A percentile compares a stretch with the other conserved stretches of the same genome.
phyloP scores from a whole-genome alignment of 1,139 yeast species.

The Sugiyamaella grinbergsii region DNA sequence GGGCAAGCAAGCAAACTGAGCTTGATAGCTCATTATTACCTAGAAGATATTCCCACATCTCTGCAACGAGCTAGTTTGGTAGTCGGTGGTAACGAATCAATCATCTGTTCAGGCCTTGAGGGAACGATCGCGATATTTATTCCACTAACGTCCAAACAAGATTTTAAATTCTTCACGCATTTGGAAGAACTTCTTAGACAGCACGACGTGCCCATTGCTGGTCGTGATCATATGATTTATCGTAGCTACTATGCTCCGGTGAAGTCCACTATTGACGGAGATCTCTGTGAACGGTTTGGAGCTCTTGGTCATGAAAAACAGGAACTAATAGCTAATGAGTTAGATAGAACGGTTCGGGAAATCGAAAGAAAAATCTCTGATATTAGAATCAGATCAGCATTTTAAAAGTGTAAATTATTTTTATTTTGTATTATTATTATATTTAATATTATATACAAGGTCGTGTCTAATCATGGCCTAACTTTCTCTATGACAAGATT shows the following conservation, averaged over 20 bases:
- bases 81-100: constrained; percentile 63
- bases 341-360: constrained; percentile 61
- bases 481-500: constrained; percentile 34
- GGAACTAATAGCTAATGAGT: constrained; percentile 51
- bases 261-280: constrained; percentile 83
- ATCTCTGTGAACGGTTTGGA: constrained; percentile 64
- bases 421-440: constrained; percentile 6
- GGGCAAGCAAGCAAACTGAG: constrained; percentile 59
- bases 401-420: constrained; percentile 1
- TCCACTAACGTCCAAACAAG: constrained; percentile 67
- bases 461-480: constrained; percentile 25
- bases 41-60: constrained; percentile 71
- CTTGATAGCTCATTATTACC: constrained; percentile 59
- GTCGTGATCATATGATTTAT: constrained; percentile 66
- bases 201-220: constrained; percentile 52
- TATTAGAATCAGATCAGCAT: constrained; percentile 42
- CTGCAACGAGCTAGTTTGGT: constrained; percentile 57
- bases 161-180: constrained; percentile 58
- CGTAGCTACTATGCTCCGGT: constrained; percentile 80
- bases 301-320: constrained; percentile 47
- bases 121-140: constrained; percentile 77
- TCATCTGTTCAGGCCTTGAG: constrained; percentile 73
- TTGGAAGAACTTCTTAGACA: constrained; percentile 56
- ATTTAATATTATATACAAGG: too few relatives aligned
- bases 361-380: constrained; percentile 64